Conservation (phyloP, 805 yeast genomes). For the Nakazawaea holstii region DNA sequence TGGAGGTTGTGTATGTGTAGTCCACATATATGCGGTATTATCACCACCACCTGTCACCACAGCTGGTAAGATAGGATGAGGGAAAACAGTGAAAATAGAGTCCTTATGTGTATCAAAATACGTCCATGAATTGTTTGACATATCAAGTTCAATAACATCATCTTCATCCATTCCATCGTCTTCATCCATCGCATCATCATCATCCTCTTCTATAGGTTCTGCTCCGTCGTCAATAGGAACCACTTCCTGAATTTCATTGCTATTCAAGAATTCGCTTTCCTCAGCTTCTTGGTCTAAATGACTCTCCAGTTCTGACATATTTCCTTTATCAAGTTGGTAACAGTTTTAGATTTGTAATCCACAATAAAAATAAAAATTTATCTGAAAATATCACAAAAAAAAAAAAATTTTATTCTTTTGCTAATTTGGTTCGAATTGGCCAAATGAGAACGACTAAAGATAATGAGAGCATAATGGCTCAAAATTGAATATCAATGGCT, state of each 20-base stretch:
- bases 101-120: constrained; percentile 90
- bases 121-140: constrained; percentile 83
- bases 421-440: no score
- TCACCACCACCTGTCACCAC: constrained; percentile 97
- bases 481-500: no score
- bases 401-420: no score
- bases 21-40: constrained; percentile 85
- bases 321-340: no score
- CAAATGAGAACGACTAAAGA: no score
- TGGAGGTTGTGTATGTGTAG: constrained; percentile 83
- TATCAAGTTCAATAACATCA: constrained; percentile 68
- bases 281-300: constrained; percentile 3
- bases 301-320: neutral
- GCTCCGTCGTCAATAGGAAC: constrained; percentile 20
- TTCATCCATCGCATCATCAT: constrained; percentile 31
- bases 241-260: constrained; percentile 38
- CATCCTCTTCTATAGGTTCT: constrained; percentile 34
- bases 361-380: no score
- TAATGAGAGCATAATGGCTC: no score
- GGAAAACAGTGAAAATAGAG: constrained; percentile 74
- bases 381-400: no score
- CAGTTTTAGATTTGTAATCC: no score
- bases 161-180: constrained; percentile 35
- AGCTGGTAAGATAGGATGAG: constrained; percentile 80
- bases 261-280: constrained; percentile 30